Evolutionary conservation across 2,329 filamentous ascomycete genomes (phyloP), one percentile per base, ranked within the genome.

Genomic region (Exophiala alcalophila): DNA sequence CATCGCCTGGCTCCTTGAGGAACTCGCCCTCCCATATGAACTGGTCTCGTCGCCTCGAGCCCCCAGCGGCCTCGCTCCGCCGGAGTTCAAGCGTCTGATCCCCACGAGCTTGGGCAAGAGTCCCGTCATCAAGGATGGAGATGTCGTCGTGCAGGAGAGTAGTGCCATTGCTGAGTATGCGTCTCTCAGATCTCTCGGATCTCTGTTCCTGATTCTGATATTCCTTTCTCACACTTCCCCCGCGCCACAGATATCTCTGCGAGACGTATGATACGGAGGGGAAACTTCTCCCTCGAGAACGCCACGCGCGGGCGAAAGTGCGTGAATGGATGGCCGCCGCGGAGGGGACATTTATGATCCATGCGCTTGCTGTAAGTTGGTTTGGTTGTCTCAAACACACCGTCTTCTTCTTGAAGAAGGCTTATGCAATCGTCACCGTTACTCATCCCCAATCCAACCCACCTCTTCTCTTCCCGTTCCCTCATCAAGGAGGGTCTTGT

Each of bases 1-100:
- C 52, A 83, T 90, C 44, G 70, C 91, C 33, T 94, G 86, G 85
- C 80, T 94, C 5, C 77, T 94, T 27, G 85, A 91, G 61, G 86
- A 90, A 64, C 80, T 92, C 50, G 74, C 83, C 29, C 64, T 94
- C 19, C 75, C 83, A 21, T 94, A 94, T 65, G 78, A 89, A 47
- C 67, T 95, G 44, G 79, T 90, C 57, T 73, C 83, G 39, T 91
- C 84, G 72, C 86, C 85, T 61, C 83, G 90, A 21, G 60, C 62
- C 20, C 55, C 65, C 40, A 76, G 82, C 38, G 75, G 71, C 56
- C 37, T 51, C 14, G 70, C 85, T 10, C 89, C 89, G 1, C 40
- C 32, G 19, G 49, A 52, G 11, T 69, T 72, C 60, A 71, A 69
- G 50, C 55, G 61, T 15, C 57, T 58, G 12, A 64, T 63, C 4